Percentiles rank a stretch among this genome's conserved stretches.
phyloP scores from a whole-genome alignment of 2,329 filamentous ascomycete species.

The Clonostachys sp. region DNA sequence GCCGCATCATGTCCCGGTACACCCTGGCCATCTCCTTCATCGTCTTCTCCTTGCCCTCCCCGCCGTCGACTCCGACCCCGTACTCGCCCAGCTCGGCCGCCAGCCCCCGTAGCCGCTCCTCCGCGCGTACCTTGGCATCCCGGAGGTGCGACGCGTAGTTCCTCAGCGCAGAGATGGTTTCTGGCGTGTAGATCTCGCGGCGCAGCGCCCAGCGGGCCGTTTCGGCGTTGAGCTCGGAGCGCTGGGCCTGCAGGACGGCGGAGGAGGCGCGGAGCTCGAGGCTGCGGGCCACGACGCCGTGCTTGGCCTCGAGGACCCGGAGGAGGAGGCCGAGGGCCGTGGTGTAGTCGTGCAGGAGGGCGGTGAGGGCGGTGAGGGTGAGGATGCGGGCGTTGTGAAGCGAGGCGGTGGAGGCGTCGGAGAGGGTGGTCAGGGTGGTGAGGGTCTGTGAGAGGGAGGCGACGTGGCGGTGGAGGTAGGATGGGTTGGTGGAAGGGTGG shows the following conservation, averaged over 20 bases:
- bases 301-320: conserved; percentile 49
- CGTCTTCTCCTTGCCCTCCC: conserved; percentile 36
- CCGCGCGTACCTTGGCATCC: conserved; percentile 39
- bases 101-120: conserved; percentile 34
- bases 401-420: conserved; percentile 18
- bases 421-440: conserved; percentile 23
- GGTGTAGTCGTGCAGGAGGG: conserved; percentile 33
- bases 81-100: conserved; percentile 42
- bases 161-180: conserved; percentile 32
- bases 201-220: conserved; percentile 24
- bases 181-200: conserved; percentile 38
- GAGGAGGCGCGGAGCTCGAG: conserved; percentile 45
- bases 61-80: conserved; percentile 33
- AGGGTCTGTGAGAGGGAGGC: conserved; percentile 38
- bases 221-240: conserved; percentile 30
- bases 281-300: conserved; percentile 44
- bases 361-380: conserved; percentile 26
- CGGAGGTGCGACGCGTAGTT: conserved; percentile 44
- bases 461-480: conserved; percentile 54
- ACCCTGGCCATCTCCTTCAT: conserved; percentile 50
- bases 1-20: conserved; percentile 42
- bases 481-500: conserved; percentile 45
- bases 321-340: conserved; percentile 34
- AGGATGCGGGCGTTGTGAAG: conserved; percentile 33
- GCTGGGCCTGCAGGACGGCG: conserved; percentile 35